phyloP scores from a whole-genome alignment of 2,329 filamentous ascomycete species.

The Aspergillus pseudotamarii region DNA sequence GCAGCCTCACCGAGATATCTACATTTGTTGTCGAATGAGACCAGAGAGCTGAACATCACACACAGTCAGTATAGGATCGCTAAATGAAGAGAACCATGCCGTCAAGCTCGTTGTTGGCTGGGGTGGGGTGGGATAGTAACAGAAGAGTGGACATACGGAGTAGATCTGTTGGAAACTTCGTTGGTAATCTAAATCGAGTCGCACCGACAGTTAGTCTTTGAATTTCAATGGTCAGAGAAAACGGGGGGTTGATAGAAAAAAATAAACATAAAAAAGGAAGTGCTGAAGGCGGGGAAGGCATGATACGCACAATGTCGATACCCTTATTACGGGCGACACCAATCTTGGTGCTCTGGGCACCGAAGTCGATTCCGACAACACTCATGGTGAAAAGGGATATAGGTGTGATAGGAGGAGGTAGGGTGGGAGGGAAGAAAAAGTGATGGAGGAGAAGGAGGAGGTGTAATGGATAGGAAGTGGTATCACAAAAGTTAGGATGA shows the following conservation, averaged over 20 bases:
- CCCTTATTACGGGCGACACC: slow-evolving; percentile 97
- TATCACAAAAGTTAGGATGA: slow-evolving; percentile 9
- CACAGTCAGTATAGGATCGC: slow-evolving; percentile 20
- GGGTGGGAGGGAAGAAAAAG: slow-evolving; percentile 20
- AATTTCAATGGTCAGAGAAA: neutral
- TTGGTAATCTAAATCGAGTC: slow-evolving; percentile 76
- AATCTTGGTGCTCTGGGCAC: slow-evolving; percentile 94
- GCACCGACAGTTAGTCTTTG: slow-evolving; percentile 20
- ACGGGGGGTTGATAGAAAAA: neutral
- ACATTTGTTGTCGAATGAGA: slow-evolving; percentile 91
- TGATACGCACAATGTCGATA: slow-evolving; percentile 89
- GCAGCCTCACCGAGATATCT: slow-evolving; percentile 93
- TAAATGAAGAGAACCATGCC: slow-evolving; percentile 3
- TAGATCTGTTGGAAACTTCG: slow-evolving; percentile 97
- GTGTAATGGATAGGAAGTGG: slow-evolving; percentile 14
- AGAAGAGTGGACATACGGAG: slow-evolving; percentile 71
- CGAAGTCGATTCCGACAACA: slow-evolving; percentile 85
- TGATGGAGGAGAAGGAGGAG: slow-evolving; percentile 26
- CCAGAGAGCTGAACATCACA: slow-evolving; percentile 68
- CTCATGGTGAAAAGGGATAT: slow-evolving; percentile 52
- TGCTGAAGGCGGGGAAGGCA: slow-evolving; percentile 21
- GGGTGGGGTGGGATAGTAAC: slow-evolving; percentile 14
- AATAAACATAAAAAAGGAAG: neutral
- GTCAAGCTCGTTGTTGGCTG: neutral
- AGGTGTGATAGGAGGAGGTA: slow-evolving; percentile 21